Conservation (phyloP, 768 basidiomycete genomes). For the Tulasnella sp. region DNA sequence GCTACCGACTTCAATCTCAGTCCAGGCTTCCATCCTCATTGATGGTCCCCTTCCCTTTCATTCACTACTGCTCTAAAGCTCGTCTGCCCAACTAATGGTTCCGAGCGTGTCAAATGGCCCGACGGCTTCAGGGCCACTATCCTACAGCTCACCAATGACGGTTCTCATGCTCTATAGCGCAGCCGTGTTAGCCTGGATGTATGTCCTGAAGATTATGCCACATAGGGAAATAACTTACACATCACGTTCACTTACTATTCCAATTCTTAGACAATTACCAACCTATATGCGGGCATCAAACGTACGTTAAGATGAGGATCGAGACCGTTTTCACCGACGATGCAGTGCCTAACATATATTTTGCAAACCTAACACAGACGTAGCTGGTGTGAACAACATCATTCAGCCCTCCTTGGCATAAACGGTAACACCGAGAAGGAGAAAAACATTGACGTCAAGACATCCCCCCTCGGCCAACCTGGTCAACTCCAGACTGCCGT, state of each 20-base stretch:
- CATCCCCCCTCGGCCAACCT: no score
- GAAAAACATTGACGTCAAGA: neutral
- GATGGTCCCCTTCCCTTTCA: no score
- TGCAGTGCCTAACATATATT: no score
- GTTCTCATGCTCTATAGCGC: neutral
- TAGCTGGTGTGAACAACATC: neutral
- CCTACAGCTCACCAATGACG: neutral
- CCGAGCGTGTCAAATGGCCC: neutral
- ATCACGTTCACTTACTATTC: no score
- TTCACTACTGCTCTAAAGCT: neutral
- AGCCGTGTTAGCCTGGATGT: neutral
- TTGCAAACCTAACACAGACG: no score
- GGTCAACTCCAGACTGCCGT: no score
- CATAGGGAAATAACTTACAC: no score
- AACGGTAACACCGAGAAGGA: neutral
- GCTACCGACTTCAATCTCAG: neutral
- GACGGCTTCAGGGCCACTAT: neutral
- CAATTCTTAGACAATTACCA: neutral
- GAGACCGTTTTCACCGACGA: no score
- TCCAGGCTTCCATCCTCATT: no score
- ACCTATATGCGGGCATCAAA: neutral
- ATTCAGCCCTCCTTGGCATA: neutral
- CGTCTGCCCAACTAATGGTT: neutral
- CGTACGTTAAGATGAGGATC: no score
- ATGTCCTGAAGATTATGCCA: no score